Evolutionary conservation across 345 rosid species (phyloP), one percentile per base, ranked within the genome.

Genomic region (Heritiera fomes): DNA sequence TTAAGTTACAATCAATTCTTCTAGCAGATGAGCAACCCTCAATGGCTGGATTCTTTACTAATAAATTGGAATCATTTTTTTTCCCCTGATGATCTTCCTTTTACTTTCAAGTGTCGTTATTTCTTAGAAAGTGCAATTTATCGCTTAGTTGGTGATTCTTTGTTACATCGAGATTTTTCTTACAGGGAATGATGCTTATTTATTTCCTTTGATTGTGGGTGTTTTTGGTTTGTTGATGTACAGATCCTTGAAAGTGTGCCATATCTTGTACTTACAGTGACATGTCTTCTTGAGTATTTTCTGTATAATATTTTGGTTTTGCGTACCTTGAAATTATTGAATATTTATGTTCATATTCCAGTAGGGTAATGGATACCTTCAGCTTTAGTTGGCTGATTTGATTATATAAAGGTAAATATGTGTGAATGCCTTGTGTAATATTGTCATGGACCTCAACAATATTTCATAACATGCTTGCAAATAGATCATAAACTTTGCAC

Each of bases 141-240:
- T 45, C 45, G 28, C 28, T 45, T 6, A 46, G 53, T 46, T 20
- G 52, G 73, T 20, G 73, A 68, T n/a, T 68, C 50, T 45, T 0
- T 68, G 55, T 68, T 38, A 43, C 71, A 18, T 70, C 14, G 58
- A 70, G 58, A 30, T 23, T 69, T 45, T 46, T 12, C 67, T 63
- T 63, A 13, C n/a, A 2, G 43, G 67, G n/a, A 32, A 12, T 63
- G 43, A 14, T 12, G 32, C 32, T 63, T 12, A 63, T 5, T 63
- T 32, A 32, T 63, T 63, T 63, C 18, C 10, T 32, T 32, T 63
- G 3, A 8, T 34, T 34, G 45, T 9, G 43, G 8, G 41, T 32
- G 4, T 7, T 12, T 32, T 62, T 13, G 43, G 41, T 12, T 62
- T 30, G 8, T 62, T 30, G 41, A 5, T 63, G 68, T 20, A 32